A percentile compares a stretch with the other conserved stretches of the same genome.
phyloP scores from a whole-genome alignment of 2,329 filamentous ascomycete species.

The Cladorrhinum sp. region DNA sequence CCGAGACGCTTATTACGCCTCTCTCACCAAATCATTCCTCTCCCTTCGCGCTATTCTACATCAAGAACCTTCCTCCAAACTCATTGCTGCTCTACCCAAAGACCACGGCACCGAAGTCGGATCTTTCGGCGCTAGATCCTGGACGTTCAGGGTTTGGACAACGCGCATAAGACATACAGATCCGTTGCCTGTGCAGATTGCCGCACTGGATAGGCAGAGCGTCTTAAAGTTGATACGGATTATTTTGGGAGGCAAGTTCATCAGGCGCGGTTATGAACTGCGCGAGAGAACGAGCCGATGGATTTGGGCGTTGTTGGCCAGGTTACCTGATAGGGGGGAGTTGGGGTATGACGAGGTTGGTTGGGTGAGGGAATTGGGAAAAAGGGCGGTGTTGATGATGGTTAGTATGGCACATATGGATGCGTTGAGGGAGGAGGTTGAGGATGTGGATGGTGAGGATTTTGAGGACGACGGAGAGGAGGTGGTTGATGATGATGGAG shows the following conservation, averaged over 20 bases:
- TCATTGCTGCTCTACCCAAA: conserved; percentile 50
- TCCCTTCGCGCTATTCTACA: conserved; percentile 62
- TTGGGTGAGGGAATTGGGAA: conserved; percentile 74
- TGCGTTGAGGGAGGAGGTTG: conserved; percentile 39
- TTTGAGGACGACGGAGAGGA: conserved; percentile 27
- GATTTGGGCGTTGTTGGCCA: conserved; percentile 80
- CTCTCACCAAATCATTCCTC: conserved; percentile 63
- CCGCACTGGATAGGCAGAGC: conserved; percentile 63
- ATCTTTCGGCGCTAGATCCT: conserved; percentile 48
- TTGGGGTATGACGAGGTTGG: conserved; percentile 73
- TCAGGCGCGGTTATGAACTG: conserved; percentile 57
- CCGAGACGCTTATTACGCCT: conserved; percentile 64
- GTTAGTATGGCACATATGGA: conserved; percentile 53
- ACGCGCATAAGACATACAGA: conserved; percentile 50
- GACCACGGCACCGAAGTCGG: conserved; percentile 56
- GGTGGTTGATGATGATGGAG: conserved; percentile 23
- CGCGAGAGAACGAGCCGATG: conserved; percentile 70
- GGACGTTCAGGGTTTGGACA: conserved; percentile 51
- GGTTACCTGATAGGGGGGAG: conserved; percentile 70
- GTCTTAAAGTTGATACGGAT: conserved; percentile 66
- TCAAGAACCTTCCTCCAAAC: conserved; percentile 49
- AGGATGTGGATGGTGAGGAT: conserved; percentile 33
- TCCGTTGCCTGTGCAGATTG: conserved; percentile 57
- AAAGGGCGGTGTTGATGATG: conserved; percentile 64
- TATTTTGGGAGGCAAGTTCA: conserved; percentile 61